A percentile compares a stretch with the other conserved stretches of the same genome.
phyloP scores from a whole-genome alignment of 306 rosid genomes.

The Delonix regia region DNA sequence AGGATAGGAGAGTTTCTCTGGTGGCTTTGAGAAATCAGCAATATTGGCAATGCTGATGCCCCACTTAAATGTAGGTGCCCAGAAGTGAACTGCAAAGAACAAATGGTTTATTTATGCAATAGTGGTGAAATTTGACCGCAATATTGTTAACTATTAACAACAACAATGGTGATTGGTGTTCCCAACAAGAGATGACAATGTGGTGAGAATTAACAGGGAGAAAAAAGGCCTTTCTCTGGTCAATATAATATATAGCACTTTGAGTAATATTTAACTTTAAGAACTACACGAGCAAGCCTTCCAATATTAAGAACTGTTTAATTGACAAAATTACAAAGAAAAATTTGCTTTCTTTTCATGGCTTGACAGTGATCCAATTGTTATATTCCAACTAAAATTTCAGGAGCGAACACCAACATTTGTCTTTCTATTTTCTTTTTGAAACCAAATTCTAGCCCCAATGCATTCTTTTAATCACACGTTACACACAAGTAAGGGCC shows the following conservation, averaged over 20 bases:
- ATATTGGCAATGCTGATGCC: constrained; percentile 94
- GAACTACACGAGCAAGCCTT: background rate
- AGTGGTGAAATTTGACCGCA: constrained; percentile 2
- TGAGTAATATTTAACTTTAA: background rate
- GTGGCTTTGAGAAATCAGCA: constrained; percentile 91
- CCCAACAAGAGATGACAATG: constrained; percentile 15
- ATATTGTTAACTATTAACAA: constrained; percentile 15
- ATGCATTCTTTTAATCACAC: background rate
- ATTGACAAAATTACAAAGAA: background rate
- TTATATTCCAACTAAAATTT: constrained; percentile 3
- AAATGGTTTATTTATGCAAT: constrained; percentile 27
- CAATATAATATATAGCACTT: constrained; percentile 11
- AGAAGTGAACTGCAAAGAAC: constrained; percentile 78
- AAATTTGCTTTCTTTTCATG: background rate
- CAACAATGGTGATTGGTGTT: constrained; percentile 14
- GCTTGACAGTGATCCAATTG: background rate
- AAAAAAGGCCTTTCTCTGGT: background rate
- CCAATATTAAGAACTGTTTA: background rate
- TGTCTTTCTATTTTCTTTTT: background rate
- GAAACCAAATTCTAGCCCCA: constrained; percentile 9
- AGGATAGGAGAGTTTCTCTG: constrained; percentile 92
- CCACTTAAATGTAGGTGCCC: constrained; percentile 99
- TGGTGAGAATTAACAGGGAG: background rate
- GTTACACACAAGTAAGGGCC: too few relatives aligned
- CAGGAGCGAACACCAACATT: background rate